Evolutionary conservation across 164 flowering plant species (phyloP), one percentile per base, ranked within the genome.

Genomic region (Paratinospora sagittata): DNA sequence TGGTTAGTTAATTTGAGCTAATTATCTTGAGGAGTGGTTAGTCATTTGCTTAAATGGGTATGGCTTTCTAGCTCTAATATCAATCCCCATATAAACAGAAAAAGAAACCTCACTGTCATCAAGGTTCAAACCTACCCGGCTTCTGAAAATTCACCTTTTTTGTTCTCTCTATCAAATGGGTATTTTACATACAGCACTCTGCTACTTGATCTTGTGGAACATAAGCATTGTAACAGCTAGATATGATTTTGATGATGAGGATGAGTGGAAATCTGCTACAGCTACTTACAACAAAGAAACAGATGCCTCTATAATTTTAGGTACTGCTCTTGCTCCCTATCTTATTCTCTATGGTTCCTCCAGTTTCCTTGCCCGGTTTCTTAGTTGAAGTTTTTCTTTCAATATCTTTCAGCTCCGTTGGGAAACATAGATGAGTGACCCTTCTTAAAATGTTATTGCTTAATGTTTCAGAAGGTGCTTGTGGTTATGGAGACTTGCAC

Each of bases 401-500:
- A n/a, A n/a, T 55, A 11, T 2, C 8, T 65, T 66, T 13, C 3
- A 5, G 61, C 24, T 43, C 47, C 0, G 47, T 14, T 9, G 7
- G 14, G 14, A 43, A 43, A 43, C 7, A 43, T 43, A 43, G 47
- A 43, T 43, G 47, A 43, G 34, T 11, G 45, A 0, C 47, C 47
- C 12, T 9, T 43, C 47, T 30, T 30, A 30, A 1, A 30, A 19
- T 24, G 21, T 62, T 23, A n/a, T 27, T 24, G 36, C 41, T 65
- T 47, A 13, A 45, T 72, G 39, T 49, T 76, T 66, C 84, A 89
- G 93, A 81, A 64, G 93, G 92, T 17, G 93, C 97, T 71, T 89
- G 92, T 82, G 97, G 93, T 6, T 86, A 86, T 82, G 92, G 92
- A 23, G 86, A 85, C 65, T 82, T 91, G 37, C 87, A 83, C 80